Percentiles rank a stretch among this genome's conserved stretches.
These are phyloP conservation scores for Oldenlandia corymbosa DNA, from an alignment of 257 asterid species.

Conservation along the genomic window DNA sequence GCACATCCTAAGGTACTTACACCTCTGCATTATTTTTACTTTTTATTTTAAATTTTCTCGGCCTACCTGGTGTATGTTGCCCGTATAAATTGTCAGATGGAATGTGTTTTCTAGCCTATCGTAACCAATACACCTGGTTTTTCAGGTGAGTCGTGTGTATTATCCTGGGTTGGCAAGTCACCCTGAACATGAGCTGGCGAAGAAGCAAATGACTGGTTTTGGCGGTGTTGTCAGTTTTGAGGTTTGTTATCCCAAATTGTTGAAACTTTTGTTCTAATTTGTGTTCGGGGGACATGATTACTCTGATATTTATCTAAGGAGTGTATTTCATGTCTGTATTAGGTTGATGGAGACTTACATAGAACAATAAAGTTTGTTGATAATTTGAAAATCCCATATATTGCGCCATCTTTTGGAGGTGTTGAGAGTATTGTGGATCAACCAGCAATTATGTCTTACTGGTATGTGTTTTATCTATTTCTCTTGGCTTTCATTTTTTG, in stretches of 20 bases:
- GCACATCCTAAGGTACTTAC: slow-evolving; percentile 99
- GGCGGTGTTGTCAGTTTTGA: slow-evolving; percentile 97
- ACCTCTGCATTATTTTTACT: no score
- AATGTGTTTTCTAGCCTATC: neutral
- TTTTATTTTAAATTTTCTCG: no score
- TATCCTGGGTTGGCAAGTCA: slow-evolving; percentile 91
- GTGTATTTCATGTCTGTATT: slow-evolving; percentile 10
- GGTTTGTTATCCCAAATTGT: slow-evolving; percentile 40
- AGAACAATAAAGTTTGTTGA: slow-evolving; percentile 74
- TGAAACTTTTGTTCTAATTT: neutral
- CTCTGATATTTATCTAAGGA: slow-evolving; percentile 7
- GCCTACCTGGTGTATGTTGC: no score
- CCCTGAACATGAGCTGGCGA: slow-evolving; percentile 78
- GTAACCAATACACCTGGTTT: slow-evolving; percentile 10
- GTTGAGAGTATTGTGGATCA: slow-evolving; percentile 92
- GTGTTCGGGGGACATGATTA: neutral
- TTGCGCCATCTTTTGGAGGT: slow-evolving; percentile 96
- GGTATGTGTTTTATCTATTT: slow-evolving; percentile 42
- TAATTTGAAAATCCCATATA: slow-evolving; percentile 68
- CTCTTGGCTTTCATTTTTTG: neutral
- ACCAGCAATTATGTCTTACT: slow-evolving; percentile 94
- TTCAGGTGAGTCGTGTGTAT: slow-evolving; percentile 79
- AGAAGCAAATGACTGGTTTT: slow-evolving; percentile 87
- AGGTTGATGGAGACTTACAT: slow-evolving; percentile 78
- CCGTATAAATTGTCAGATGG: neutral